Evolutionary conservation across 2,329 filamentous ascomycete species (phyloP), one percentile per base, ranked within the genome.

Genomic region (Aspergillus calidoustus): DNA sequence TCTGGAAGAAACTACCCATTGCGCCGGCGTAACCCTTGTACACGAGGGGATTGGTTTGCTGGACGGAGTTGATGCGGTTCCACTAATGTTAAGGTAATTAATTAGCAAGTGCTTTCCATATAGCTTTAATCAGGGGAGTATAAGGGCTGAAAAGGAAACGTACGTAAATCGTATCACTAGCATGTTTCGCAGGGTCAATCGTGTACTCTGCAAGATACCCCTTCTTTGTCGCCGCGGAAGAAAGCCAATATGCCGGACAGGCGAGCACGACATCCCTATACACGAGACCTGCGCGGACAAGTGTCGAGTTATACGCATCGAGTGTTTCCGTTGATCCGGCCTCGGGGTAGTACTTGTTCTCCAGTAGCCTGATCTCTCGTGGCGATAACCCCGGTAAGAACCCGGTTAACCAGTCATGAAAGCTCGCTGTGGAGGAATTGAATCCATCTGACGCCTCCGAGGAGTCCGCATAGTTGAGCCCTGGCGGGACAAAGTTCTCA

Each of bases 121-220:
- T 19, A 2, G 19, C 19, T 44, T 31, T 13, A 43, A 15, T 44
- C 17, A 57, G 5, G 28, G 15, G 11, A 38, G 38, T 31, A 23
- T 47, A 19, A 23, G 25, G n/a, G 34, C 30, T 28, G 31, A 34
- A 19, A 22, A 41, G 22, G 7, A 7, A 22, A 77, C 79, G 66
- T 69, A 86, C 83, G 70, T 84, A 88, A 49, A 80, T 79, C 5
- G 82, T 84, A 70, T 89, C 87, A 60, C 80, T 83, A 0, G 81
- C 86, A 70, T 89, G 86, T 61, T 80, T 84, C 0, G 87, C 86
- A 0, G 86, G 86, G 7, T 76, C 69, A 56, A 88, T 87, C 0
- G 82, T 84, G 66, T 89, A 89, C 70, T 89, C 84, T 2, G 83
- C 82, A 23, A 88, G 43, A 76, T 83, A 89, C 2, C 83, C 79